Evolutionary conservation across 345 rosid species (phyloP).

Genomic region (Luvunga scandens): DNA sequence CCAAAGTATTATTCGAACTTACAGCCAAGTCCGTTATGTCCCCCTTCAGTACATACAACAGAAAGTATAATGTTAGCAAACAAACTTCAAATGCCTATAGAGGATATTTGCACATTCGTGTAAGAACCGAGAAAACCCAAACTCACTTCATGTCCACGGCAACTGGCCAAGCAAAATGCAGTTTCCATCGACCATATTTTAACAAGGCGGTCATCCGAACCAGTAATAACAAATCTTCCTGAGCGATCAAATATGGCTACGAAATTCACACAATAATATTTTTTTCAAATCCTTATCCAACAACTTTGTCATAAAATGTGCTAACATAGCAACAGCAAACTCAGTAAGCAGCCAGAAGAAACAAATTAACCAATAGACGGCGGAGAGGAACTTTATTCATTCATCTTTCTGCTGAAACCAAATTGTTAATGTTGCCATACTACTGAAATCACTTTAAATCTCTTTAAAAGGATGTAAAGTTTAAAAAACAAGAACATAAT

Average conservation of each 20-base stretch:
- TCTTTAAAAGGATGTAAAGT: background rate
- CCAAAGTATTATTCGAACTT: constrained; percentile 87
- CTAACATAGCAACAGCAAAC: background rate
- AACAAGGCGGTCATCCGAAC: constrained; percentile 98
- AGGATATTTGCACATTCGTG: constrained; percentile 12
- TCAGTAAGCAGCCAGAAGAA: background rate
- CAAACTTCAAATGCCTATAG: constrained; percentile 13
- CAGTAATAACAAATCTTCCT: constrained; percentile 96
- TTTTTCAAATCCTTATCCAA: background rate
- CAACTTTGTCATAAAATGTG: background rate
- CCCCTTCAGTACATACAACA: constrained; percentile 52
- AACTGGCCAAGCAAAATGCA: constrained; percentile 98
- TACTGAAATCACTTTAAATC: background rate
- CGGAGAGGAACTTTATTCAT: background rate
- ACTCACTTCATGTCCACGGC: constrained; percentile 99
- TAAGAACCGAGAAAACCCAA: constrained; percentile 19
- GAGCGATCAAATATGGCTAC: constrained; percentile 94
- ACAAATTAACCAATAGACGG: background rate
- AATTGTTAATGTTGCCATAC: background rate
- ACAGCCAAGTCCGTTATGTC: constrained; percentile 99
- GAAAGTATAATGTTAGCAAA: constrained; percentile 3
- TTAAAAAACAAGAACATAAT: background rate
- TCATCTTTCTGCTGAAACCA: background rate
- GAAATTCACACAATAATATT: constrained; percentile 17
- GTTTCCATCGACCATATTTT: constrained; percentile 99